These are phyloP conservation scores for Aspergillus ostianus DNA, from an alignment of 495 filamentous ascomycete genomes.

Conservation along the genomic window DNA sequence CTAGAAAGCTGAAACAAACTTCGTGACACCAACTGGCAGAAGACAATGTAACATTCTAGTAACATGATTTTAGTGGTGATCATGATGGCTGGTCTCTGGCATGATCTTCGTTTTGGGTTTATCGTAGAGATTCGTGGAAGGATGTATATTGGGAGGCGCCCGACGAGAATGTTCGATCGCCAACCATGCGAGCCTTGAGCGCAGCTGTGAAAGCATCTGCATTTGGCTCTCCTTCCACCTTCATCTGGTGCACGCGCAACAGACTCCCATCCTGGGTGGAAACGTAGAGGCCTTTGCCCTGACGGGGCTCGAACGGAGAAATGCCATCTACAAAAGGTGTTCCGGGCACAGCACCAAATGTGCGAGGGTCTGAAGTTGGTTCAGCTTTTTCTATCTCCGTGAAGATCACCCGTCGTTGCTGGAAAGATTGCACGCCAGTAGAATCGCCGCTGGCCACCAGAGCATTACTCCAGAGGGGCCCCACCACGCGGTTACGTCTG, in stretches of 20 bases:
- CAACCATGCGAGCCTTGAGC: slow-evolving; percentile 43
- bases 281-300: slow-evolving; percentile 36
- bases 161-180: slow-evolving; percentile 30
- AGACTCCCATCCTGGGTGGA: slow-evolving; percentile 39
- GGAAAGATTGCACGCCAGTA: slow-evolving; percentile 22
- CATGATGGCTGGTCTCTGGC: slow-evolving; percentile 6
- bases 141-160: slow-evolving; percentile 29
- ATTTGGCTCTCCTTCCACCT: slow-evolving; percentile 42
- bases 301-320: slow-evolving; percentile 26
- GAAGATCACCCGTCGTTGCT: slow-evolving; percentile 40
- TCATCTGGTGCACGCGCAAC: slow-evolving; percentile 40
- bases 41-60: slow-evolving; percentile 2
- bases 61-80: slow-evolving; percentile 23
- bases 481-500: slow-evolving; percentile 49
- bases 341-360: slow-evolving; percentile 34
- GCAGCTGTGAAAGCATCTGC: slow-evolving; percentile 41
- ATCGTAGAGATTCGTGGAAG: slow-evolving; percentile 40
- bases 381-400: slow-evolving; percentile 39
- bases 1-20: neutral
- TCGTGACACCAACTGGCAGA: neutral
- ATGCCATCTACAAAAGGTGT: slow-evolving; percentile 37
- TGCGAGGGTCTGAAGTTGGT: slow-evolving; percentile 26
- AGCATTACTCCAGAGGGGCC: slow-evolving; percentile 53
- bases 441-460: slow-evolving; percentile 23
- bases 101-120: slow-evolving; percentile 14